phyloP scores from a whole-genome alignment of 768 basidiomycete genomes.

The Roridomyces roridus region DNA sequence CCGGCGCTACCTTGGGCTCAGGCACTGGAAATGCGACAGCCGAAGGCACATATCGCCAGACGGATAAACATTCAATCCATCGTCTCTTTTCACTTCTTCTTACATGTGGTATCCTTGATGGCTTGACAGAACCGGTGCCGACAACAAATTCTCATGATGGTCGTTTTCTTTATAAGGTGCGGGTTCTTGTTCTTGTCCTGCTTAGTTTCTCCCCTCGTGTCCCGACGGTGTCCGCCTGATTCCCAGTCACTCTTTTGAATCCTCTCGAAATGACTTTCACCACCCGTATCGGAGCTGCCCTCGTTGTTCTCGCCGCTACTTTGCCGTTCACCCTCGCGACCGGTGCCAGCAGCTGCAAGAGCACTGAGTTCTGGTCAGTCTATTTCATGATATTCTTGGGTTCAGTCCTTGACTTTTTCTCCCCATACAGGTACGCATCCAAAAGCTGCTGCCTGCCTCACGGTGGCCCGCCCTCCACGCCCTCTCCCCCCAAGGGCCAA shows the following conservation, averaged over 20 bases:
- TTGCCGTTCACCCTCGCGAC: conserved; percentile 41
- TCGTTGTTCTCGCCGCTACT: conserved; percentile 42
- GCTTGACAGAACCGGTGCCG: conserved; percentile 1
- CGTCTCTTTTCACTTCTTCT: too few species aligned
- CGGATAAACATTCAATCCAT: too few species aligned
- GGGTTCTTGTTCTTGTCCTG: conserved; percentile 5
- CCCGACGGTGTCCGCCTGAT: conserved; percentile 27
- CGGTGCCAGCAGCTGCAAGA: conserved; percentile 29
- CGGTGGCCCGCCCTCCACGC: conserved; percentile 45
- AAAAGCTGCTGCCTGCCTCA: conserved; percentile 51
- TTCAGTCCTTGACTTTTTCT: background rate
- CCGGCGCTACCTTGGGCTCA: too few species aligned
- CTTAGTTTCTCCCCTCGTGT: conserved; percentile 31
- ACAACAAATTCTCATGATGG: conserved; percentile 25
- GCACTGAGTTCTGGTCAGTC: conserved; percentile 41
- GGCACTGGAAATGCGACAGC: too few species aligned
- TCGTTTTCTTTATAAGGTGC: conserved; percentile 11
- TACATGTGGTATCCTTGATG: too few species aligned
- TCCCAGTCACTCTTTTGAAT: conserved; percentile 36
- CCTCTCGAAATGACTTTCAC: conserved; percentile 42
- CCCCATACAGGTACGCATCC: conserved; percentile 34
- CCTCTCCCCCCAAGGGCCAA: conserved; percentile 53
- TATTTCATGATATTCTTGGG: background rate
- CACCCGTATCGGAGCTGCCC: conserved; percentile 34
- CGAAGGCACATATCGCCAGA: too few species aligned